Conservation (phyloP, 208 protist species). For the Novymonas esmeraldas region DNA sequence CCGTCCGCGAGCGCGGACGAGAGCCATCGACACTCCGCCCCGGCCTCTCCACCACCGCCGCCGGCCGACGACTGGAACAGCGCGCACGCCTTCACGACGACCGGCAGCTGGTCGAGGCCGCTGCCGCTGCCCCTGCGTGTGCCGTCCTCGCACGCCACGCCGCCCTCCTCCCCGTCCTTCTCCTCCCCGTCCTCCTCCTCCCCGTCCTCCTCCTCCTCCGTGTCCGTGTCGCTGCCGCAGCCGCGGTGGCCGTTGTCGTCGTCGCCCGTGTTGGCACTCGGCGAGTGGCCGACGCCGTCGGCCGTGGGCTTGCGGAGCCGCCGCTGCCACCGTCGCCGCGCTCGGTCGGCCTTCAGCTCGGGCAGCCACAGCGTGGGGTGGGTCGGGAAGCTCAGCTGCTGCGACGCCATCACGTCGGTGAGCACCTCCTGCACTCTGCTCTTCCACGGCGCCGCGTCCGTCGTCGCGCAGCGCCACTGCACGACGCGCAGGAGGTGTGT, state of each 20-base stretch:
- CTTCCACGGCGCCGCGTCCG: neutral
- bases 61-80: constrained; percentile 7
- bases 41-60: constrained; percentile 5
- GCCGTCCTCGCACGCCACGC: neutral
- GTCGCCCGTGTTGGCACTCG: no score
- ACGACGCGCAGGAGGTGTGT: constrained; percentile 66
- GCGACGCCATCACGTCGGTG: constrained; percentile 21
- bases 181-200: neutral
- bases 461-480: constrained; percentile 26
- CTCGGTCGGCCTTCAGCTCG: constrained; percentile 8
- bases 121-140: neutral
- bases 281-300: no score
- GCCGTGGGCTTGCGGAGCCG: neutral
- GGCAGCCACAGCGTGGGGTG: constrained; percentile 38
- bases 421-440: constrained; percentile 23
- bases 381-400: constrained; percentile 18
- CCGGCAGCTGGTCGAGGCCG: constrained; percentile 17
- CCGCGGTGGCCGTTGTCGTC: neutral
- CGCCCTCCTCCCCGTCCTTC: neutral
- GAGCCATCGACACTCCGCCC: constrained; percentile 23
- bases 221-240: neutral
- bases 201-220: neutral
- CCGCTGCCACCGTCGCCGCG: neutral
- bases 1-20: constrained; percentile 3
- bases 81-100: constrained; percentile 26